phyloP scores from a whole-genome alignment of 1,284 basidiomycete species.

The Cryptococcus wingfieldii region DNA sequence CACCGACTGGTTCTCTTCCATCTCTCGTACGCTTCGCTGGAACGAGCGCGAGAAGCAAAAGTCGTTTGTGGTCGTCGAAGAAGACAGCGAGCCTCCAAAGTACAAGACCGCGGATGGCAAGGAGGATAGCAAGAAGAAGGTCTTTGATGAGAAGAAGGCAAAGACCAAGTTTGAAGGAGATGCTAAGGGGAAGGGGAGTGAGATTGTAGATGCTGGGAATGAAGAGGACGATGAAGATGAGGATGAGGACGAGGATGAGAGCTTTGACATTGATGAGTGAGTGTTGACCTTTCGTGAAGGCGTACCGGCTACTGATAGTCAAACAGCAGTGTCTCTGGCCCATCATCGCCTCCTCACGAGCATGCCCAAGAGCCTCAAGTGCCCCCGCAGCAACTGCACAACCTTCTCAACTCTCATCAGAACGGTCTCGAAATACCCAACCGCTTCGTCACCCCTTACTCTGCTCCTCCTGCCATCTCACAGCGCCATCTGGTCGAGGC shows the following conservation, averaged over 20 bases:
- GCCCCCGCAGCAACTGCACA: conserved; percentile 6
- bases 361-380: conserved; percentile 2
- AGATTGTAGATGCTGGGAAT: conserved; percentile 54
- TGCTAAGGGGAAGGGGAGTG: conserved; percentile 55
- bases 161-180: conserved; percentile 52
- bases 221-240: conserved; percentile 53
- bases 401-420: conserved; percentile 1
- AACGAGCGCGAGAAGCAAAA: conserved; percentile 97
- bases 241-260: conserved; percentile 80
- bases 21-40: conserved; percentile 93
- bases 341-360: conserved; percentile 19
- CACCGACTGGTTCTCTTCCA: conserved; percentile 97
- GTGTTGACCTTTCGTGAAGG: not conserved
- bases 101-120: conserved; percentile 35
- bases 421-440: conserved; percentile 67
- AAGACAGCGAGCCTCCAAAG: conserved; percentile 54
- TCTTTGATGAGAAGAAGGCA: conserved; percentile 48
- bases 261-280: conserved; percentile 54
- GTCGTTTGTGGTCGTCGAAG: conserved; percentile 95
- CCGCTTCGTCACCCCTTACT: conserved; percentile 64
- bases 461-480: conserved; percentile 57
- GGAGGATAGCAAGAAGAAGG: conserved; percentile 22
- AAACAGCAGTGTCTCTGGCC: conserved; percentile 23
- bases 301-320: not conserved
- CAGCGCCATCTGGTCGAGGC: conserved; percentile 48